Conservation (phyloP, 441 rosid genomes). For the Daphne laureola region DNA sequence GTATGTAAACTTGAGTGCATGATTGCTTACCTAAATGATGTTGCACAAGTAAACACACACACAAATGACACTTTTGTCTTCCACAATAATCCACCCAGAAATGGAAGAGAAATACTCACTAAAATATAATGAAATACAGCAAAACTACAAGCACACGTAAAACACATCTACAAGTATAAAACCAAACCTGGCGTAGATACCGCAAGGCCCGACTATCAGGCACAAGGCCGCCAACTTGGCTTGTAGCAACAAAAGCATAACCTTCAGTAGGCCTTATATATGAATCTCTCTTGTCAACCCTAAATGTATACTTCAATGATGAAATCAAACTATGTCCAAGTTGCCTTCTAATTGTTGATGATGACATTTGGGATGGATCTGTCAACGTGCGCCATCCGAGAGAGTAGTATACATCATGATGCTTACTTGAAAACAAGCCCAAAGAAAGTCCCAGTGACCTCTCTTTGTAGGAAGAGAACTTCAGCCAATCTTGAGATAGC, state of each 20-base stretch:
- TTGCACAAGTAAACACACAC: background rate
- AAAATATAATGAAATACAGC: too few relatives aligned
- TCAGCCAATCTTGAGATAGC: constrained; percentile 82
- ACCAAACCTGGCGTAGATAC: constrained; percentile 74
- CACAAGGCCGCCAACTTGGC: constrained; percentile 81
- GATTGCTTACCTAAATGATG: too few relatives aligned
- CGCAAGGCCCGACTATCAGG: constrained; percentile 82
- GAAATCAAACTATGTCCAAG: constrained; percentile 83
- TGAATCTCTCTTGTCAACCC: constrained; percentile 71
- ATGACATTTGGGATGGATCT: constrained; percentile 69
- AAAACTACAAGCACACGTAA: too few relatives aligned
- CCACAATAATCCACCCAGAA: background rate
- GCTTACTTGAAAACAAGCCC: constrained; percentile 58
- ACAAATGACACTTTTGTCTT: too few relatives aligned
- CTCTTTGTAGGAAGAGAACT: constrained; percentile 80
- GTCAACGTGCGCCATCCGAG: constrained; percentile 73
- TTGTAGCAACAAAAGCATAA: constrained; percentile 63
- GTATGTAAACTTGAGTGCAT: too few relatives aligned
- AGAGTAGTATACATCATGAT: constrained; percentile 68
- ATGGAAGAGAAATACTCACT: background rate
- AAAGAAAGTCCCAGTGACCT: constrained; percentile 74
- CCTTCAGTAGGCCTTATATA: constrained; percentile 72
- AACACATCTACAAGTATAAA: constrained; percentile 5
- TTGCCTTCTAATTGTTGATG: constrained; percentile 67
- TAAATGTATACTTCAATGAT: constrained; percentile 68